Percentiles rank a stretch among this genome's conserved stretches.
Conservation (phyloP, 192 early-diverging fungal species). For the Dimargaris cristalligena region DNA sequence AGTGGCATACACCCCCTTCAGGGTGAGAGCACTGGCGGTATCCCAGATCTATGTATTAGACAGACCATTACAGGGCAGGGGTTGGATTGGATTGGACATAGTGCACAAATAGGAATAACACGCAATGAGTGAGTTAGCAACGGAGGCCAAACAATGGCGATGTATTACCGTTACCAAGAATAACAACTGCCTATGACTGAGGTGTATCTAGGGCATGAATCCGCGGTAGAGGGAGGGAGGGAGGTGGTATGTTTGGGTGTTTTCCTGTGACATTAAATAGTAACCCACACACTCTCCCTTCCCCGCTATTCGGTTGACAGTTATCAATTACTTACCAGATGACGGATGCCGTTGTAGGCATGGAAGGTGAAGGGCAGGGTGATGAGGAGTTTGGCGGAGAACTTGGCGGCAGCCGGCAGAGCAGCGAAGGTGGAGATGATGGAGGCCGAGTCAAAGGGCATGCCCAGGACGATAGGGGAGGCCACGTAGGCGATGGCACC, state of each 20-base stretch:
- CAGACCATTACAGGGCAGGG: background rate
- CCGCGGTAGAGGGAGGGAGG: background rate
- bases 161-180: constrained; percentile 5
- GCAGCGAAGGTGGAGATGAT: constrained; percentile 46
- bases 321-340: constrained; percentile 45
- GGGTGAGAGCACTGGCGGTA: constrained; percentile 40
- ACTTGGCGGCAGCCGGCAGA: constrained; percentile 42
- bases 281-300: too few relatives aligned
- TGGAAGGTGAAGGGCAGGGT: constrained; percentile 67
- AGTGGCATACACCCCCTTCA: constrained; percentile 65
- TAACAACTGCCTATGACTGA: background rate
- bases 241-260: background rate
- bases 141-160: constrained; percentile 5
- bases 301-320: background rate
- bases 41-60: constrained; percentile 57
- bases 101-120: background rate
- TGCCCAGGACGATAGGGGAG: constrained; percentile 34
- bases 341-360: constrained; percentile 68
- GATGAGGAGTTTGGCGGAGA: constrained; percentile 54
- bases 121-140: background rate
- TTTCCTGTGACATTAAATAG: background rate
- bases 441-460: constrained; percentile 45
- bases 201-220: background rate
- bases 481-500: constrained; percentile 50
- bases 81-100: too few relatives aligned